A percentile compares a stretch with the other conserved stretches of the same genome.
Conservation (phyloP, 2,329 filamentous ascomycete genomes). For the Paecilomyces dactylethromorphus region DNA sequence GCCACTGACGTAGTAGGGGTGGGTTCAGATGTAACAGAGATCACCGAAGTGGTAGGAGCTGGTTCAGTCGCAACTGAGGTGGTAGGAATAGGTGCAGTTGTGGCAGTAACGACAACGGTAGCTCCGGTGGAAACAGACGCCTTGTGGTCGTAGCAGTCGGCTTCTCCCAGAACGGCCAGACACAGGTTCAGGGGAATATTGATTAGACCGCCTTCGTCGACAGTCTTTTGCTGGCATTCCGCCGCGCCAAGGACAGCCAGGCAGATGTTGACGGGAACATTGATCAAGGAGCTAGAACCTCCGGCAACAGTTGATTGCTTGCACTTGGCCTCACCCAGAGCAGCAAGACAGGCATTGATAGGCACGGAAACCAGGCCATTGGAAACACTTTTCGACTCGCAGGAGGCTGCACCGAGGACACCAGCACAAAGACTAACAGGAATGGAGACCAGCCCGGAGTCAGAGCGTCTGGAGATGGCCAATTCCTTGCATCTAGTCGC, state of each 20-base stretch:
- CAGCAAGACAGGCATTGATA: slow-evolving; percentile 15
- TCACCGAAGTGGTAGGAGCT: no score
- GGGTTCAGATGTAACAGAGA: no score
- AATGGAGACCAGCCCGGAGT: neutral
- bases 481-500: neutral
- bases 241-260: slow-evolving; percentile 21
- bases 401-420: slow-evolving; percentile 17
- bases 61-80: no score
- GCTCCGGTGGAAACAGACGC: neutral
- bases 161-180: slow-evolving; percentile 18
- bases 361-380: slow-evolving; percentile 19
- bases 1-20: no score
- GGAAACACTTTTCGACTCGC: slow-evolving; percentile 12
- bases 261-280: slow-evolving; percentile 20
- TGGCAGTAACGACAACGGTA: neutral
- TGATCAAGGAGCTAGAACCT: slow-evolving; percentile 15
- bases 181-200: slow-evolving; percentile 22
- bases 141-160: slow-evolving; percentile 14
- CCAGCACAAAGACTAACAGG: neutral
- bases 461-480: neutral
- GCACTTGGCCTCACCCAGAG: slow-evolving; percentile 18
- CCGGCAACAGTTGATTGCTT: slow-evolving; percentile 11
- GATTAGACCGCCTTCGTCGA: slow-evolving; percentile 13
- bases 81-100: no score
- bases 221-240: slow-evolving; percentile 16